A percentile compares a stretch with the other conserved stretches of the same genome.
These are phyloP conservation scores for Simplicillium aogashimaense DNA, from an alignment of 2,329 filamentous ascomycete species.

Conservation along the genomic window DNA sequence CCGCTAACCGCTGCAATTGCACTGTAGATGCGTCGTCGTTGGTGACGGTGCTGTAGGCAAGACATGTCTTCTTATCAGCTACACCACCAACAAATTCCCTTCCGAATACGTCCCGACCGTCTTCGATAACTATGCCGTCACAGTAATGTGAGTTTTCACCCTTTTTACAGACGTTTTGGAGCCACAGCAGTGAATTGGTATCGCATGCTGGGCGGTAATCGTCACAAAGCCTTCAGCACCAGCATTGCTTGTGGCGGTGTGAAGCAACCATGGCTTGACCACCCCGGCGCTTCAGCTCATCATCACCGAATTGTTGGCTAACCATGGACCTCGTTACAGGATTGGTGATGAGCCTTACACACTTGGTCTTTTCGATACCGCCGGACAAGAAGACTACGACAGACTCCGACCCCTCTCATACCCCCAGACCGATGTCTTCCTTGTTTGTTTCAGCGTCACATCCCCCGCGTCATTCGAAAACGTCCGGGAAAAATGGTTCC, in stretches of 20 bases:
- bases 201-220: background rate
- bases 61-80: slow-evolving; percentile 97
- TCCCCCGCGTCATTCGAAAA: slow-evolving; percentile 98
- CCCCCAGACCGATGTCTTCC: slow-evolving; percentile 96
- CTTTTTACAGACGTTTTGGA: slow-evolving; percentile 3
- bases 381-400: slow-evolving; percentile 99
- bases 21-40: slow-evolving; percentile 84
- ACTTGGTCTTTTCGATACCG: slow-evolving; percentile 93
- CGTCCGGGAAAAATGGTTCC: slow-evolving; percentile 98
- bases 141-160: slow-evolving; percentile 76
- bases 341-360: slow-evolving; percentile 99
- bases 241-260: background rate
- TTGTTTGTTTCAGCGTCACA: slow-evolving; percentile 97
- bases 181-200: background rate
- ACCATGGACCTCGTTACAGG: slow-evolving; percentile 40
- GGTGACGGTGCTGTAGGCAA: slow-evolving; percentile 99
- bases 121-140: slow-evolving; percentile 99
- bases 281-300: background rate
- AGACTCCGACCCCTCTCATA: slow-evolving; percentile 93
- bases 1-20: slow-evolving; percentile 12
- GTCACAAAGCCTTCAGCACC: background rate
- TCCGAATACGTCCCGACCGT: slow-evolving; percentile 99
- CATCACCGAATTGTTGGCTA: slow-evolving; percentile 9
- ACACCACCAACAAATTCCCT: slow-evolving; percentile 99
- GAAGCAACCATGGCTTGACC: background rate